phyloP scores from a whole-genome alignment of 805 yeast genomes.

The Kodamaea leandrae region DNA sequence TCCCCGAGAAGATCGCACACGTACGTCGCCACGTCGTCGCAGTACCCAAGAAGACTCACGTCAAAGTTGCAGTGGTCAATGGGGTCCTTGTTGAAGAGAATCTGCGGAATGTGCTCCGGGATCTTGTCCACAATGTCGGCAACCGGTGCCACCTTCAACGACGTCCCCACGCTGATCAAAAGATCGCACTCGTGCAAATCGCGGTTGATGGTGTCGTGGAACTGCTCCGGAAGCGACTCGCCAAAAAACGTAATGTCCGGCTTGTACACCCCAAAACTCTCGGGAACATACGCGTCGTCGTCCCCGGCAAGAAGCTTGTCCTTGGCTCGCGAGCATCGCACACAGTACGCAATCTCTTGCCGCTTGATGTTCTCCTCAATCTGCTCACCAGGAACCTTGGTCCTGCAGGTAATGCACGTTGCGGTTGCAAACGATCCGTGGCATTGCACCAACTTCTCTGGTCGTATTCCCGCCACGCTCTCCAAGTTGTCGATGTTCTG shows the following conservation, averaged over 20 bases:
- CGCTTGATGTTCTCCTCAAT: slow-evolving; percentile 59
- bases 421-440: slow-evolving; percentile 93
- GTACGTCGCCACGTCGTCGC: slow-evolving; percentile 78
- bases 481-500: slow-evolving; percentile 90
- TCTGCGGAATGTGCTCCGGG: slow-evolving; percentile 74
- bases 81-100: slow-evolving; percentile 74
- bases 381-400: slow-evolving; percentile 61
- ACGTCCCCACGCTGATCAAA: slow-evolving; percentile 83
- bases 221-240: slow-evolving; percentile 70
- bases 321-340: slow-evolving; percentile 46
- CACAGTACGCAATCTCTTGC: slow-evolving; percentile 68
- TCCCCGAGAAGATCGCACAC: slow-evolving; percentile 32
- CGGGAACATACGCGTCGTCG: slow-evolving; percentile 28
- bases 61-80: slow-evolving; percentile 78
- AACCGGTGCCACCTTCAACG: slow-evolving; percentile 89
- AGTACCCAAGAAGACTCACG: slow-evolving; percentile 68
- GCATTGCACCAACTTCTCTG: slow-evolving; percentile 75
- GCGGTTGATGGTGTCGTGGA: slow-evolving; percentile 55
- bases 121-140: slow-evolving; percentile 79
- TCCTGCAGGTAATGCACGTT: slow-evolving; percentile 74
- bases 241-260: slow-evolving; percentile 94
- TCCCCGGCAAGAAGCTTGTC: slow-evolving; percentile 21
- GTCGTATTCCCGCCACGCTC: slow-evolving; percentile 68
- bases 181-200: slow-evolving; percentile 74
- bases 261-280: slow-evolving; percentile 77